Percentiles rank a stretch among this genome's conserved stretches.
phyloP scores from a whole-genome alignment of 1,139 yeast genomes.

The Geotrichum europaeum region DNA sequence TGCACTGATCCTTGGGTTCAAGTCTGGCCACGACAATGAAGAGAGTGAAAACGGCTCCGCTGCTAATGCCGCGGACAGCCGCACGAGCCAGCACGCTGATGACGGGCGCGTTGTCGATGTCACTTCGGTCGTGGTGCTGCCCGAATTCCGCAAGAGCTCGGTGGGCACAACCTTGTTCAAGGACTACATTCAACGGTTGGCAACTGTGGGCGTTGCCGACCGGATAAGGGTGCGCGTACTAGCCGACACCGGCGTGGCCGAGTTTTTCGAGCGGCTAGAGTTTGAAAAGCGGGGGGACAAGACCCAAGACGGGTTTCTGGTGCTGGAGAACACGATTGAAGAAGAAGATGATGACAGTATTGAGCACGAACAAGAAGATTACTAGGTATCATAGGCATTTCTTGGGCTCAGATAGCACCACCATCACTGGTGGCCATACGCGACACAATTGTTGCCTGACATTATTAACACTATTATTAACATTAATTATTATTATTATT shows the following conservation, averaged over 20 bases:
- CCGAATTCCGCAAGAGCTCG: conserved; percentile 73
- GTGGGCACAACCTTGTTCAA: conserved; percentile 80
- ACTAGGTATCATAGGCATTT: neutral
- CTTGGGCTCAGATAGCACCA: neutral
- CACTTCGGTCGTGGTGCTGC: conserved; percentile 74
- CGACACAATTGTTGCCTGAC: neutral
- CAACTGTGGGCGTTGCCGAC: conserved; percentile 79
- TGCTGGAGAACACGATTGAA: neutral
- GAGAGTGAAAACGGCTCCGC: conserved; percentile 38
- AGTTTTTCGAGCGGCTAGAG: neutral
- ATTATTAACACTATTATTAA: no score
- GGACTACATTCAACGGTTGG: conserved; percentile 84
- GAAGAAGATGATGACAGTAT: neutral
- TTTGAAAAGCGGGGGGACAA: neutral
- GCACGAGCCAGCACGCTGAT: conserved; percentile 57
- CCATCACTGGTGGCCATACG: neutral
- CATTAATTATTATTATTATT: no score
- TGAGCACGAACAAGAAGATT: neutral
- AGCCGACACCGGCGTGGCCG: neutral
- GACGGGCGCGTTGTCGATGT: conserved; percentile 68
- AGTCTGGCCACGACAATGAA: conserved; percentile 43
- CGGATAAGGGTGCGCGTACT: neutral
- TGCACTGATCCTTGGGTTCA: conserved; percentile 82
- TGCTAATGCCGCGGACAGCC: conserved; percentile 47
- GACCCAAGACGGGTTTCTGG: neutral